phyloP scores from a whole-genome alignment of 2,329 filamentous ascomycete genomes.

The Colletotrichum cordylinicola region DNA sequence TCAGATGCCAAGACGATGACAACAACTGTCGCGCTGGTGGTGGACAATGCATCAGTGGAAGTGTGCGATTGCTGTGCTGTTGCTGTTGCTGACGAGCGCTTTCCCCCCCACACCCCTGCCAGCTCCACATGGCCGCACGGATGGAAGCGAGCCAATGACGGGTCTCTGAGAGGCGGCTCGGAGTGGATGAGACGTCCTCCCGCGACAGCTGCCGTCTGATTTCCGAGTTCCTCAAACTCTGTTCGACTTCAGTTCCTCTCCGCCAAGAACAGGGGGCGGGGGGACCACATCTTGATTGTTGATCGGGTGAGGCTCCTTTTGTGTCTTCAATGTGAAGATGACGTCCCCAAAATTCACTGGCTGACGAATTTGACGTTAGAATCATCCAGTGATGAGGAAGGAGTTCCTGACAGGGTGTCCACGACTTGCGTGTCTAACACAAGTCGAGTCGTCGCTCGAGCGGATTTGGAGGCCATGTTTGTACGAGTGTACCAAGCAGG shows the following conservation, averaged over 20 bases:
- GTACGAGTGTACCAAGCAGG: not conserved
- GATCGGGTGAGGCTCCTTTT: constrained; percentile 2
- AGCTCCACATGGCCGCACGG: not conserved
- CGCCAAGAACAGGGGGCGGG: not conserved
- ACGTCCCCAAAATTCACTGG: not conserved
- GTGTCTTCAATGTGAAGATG: not conserved
- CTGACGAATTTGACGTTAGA: not conserved
- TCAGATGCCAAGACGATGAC: not conserved
- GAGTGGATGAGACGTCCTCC: constrained; percentile 15
- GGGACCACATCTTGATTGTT: not conserved
- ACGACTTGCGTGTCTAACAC: not conserved
- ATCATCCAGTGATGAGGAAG: not conserved
- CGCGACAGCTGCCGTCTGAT: constrained; percentile 22
- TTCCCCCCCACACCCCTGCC: not conserved
- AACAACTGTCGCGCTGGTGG: not conserved
- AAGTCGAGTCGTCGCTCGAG: not conserved
- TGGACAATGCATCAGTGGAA: not conserved
- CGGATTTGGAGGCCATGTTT: fast-evolving
- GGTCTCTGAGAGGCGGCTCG: not conserved
- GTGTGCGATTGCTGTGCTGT: not conserved
- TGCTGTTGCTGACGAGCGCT: not conserved
- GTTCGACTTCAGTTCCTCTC: constrained; percentile 2
- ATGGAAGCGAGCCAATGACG: not conserved
- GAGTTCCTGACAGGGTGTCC: not conserved
- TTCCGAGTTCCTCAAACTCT: constrained; percentile 17